Percentiles rank a stretch among this genome's conserved stretches.
These are phyloP conservation scores for Malassezia yamatoensis DNA, from an alignment of 1,284 basidiomycete species.

Conservation along the genomic window DNA sequence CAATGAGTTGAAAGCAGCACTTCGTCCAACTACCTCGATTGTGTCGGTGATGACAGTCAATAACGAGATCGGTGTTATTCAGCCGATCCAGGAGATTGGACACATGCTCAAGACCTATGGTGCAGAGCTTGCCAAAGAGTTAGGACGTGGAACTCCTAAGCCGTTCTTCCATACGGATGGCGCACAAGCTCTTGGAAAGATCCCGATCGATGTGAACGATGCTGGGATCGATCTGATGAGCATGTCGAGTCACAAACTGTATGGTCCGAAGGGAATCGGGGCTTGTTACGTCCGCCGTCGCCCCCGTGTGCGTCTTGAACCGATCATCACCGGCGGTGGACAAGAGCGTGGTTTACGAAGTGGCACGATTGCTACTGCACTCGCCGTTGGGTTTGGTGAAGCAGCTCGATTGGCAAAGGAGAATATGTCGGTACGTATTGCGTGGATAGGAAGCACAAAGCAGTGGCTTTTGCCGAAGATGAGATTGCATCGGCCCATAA, in stretches of 20 bases:
- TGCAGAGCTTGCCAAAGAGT: conserved; percentile 59
- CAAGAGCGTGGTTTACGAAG: conserved; percentile 92
- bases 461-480: conserved; percentile 8
- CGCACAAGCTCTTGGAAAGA: conserved; percentile 75
- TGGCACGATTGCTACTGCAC: conserved; percentile 80
- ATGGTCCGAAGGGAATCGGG: conserved; percentile 94
- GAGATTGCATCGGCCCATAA: conserved; percentile 7
- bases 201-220: conserved; percentile 68
- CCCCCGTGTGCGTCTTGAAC: conserved; percentile 86
- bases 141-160: conserved; percentile 51
- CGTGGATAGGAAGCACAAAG: background rate
- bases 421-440: conserved; percentile 66
- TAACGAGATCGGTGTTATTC: conserved; percentile 98
- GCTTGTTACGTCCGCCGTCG: conserved; percentile 86
- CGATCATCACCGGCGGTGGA: conserved; percentile 88
- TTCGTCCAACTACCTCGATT: conserved; percentile 70
- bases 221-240: conserved; percentile 93
- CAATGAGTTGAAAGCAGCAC: conserved; percentile 64
- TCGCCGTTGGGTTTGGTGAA: conserved; percentile 88
- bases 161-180: conserved; percentile 96
- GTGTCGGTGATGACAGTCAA: conserved; percentile 98
- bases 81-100: conserved; percentile 92
- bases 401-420: conserved; percentile 80
- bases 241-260: conserved; percentile 93
- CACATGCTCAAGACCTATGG: conserved; percentile 56